These are phyloP conservation scores for Leishmania mexicana DNA, from an alignment of 208 protist genomes.

Conservation along the genomic window DNA sequence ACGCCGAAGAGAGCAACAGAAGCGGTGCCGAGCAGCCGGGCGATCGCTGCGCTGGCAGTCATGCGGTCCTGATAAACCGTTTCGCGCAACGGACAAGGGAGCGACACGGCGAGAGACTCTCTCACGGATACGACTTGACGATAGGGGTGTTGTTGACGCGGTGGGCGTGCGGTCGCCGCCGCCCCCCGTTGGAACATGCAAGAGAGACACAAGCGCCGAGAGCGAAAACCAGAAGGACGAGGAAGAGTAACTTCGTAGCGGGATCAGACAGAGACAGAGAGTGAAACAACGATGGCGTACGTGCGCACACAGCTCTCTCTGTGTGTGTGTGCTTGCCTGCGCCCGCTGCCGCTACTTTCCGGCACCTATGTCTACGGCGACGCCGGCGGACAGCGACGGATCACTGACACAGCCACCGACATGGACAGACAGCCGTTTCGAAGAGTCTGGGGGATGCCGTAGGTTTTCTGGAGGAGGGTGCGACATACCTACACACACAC, in stretches of 20 bases:
- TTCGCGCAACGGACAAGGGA: background rate
- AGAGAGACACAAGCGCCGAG: background rate
- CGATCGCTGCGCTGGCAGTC: constrained; percentile 22
- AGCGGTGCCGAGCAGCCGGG: constrained; percentile 26
- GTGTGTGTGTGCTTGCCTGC: background rate
- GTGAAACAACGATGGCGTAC: background rate
- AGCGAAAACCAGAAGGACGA: background rate
- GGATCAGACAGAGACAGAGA: background rate
- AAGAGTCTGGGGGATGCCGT: background rate
- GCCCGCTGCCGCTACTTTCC: background rate
- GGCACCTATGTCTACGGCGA: background rate
- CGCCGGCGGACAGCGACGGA: background rate
- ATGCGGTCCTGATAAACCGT: background rate
- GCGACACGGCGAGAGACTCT: background rate
- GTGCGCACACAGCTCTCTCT: background rate
- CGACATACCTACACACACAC: background rate
- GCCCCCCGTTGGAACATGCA: background rate
- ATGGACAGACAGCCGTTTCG: background rate
- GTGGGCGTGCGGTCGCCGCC: background rate
- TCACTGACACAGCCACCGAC: background rate
- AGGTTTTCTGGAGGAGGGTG: background rate
- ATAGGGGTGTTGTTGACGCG: background rate
- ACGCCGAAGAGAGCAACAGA: constrained; percentile 25
- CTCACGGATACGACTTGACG: background rate
- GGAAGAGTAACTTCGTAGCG: background rate